A percentile compares a stretch with the other conserved stretches of the same genome.
These are phyloP conservation scores for Cicer bijugum DNA, from an alignment of 306 rosid genomes.

Conservation along the genomic window DNA sequence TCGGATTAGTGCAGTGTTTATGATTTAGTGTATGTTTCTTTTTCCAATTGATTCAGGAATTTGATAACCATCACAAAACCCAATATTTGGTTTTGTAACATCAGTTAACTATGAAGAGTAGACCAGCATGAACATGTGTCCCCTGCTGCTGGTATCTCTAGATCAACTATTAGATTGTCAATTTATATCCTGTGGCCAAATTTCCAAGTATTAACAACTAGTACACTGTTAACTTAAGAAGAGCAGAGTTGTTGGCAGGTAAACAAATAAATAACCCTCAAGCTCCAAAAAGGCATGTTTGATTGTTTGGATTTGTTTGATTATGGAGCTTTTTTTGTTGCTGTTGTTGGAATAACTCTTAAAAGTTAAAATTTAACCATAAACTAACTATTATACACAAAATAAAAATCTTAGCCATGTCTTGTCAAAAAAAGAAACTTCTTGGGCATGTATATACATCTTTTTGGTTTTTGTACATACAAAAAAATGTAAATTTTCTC, in stretches of 20 bases:
- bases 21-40: not conserved
- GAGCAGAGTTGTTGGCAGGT: too few species aligned
- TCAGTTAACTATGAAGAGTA: conserved; percentile 13
- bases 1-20: not conserved
- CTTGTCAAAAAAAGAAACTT: too few species aligned
- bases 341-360: not conserved
- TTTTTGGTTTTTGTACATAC: not conserved
- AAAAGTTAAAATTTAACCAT: not conserved
- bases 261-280: too few species aligned
- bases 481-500: not conserved
- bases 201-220: too few species aligned
- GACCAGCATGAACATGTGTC: not conserved
- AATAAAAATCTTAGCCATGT: not conserved
- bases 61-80: not conserved
- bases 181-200: too few species aligned
- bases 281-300: not conserved
- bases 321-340: not conserved
- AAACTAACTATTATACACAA: not conserved
- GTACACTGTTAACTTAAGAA: too few species aligned
- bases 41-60: not conserved
- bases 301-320: not conserved
- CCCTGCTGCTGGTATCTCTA: not conserved
- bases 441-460: too few species aligned
- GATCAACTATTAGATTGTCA: too few species aligned
- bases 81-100: not conserved